phyloP scores from a whole-genome alignment of 2,329 filamentous ascomycete species.

The Scedosporium aurantiacum region DNA sequence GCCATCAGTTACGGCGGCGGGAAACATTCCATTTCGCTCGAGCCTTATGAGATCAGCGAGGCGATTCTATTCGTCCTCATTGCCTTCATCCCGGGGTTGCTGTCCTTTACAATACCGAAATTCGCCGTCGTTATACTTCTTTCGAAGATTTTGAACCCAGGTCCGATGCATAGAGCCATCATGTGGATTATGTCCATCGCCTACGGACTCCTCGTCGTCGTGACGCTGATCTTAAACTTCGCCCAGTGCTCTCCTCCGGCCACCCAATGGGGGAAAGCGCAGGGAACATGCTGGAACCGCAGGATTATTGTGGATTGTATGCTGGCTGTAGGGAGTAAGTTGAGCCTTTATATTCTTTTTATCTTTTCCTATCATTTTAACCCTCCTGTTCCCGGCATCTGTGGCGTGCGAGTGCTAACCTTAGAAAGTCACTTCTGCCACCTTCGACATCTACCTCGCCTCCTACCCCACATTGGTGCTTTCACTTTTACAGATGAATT shows the following conservation, averaged over 20 bases:
- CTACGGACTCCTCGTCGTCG: constrained; percentile 22
- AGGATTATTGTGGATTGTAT: constrained; percentile 26
- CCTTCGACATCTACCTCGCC: constrained; percentile 30
- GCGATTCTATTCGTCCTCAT: constrained; percentile 24
- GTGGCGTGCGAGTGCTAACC: background rate
- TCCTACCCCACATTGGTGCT: constrained; percentile 28
- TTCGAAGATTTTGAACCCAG: constrained; percentile 25
- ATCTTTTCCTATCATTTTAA: background rate
- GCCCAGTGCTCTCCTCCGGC: constrained; percentile 27
- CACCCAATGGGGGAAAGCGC: constrained; percentile 27
- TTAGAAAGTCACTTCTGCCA: constrained; percentile 19
- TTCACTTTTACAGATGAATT: constrained; percentile 23
- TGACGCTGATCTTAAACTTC: constrained; percentile 23
- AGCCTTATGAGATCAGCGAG: constrained; percentile 16
- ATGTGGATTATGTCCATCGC: constrained; percentile 25
- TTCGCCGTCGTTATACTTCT: constrained; percentile 28
- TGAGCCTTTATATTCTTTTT: background rate
- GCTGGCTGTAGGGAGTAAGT: constrained; percentile 27
- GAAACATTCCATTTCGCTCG: constrained; percentile 23
- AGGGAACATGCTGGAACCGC: constrained; percentile 23
- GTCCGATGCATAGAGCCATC: constrained; percentile 19
- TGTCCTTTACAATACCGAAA: constrained; percentile 29
- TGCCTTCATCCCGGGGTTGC: constrained; percentile 24
- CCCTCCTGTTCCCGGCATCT: too few relatives aligned
- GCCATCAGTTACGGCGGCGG: constrained; percentile 28